A percentile compares a stretch with the other conserved stretches of the same genome.
Conservation (phyloP, 2,329 filamentous ascomycete species). For the Mycogone perniciosa region DNA sequence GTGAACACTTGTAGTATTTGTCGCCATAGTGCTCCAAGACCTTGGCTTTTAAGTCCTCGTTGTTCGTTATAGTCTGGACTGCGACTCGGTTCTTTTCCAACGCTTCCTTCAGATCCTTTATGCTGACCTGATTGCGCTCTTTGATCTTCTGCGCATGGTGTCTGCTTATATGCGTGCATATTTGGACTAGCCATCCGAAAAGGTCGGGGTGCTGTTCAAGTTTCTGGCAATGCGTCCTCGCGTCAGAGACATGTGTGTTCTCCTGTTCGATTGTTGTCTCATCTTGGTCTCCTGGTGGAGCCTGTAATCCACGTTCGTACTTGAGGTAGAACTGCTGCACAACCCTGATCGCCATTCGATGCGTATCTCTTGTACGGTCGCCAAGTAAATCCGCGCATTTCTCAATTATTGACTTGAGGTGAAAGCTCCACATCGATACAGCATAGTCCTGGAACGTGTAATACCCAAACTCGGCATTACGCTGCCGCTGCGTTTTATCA, state of each 20-base stretch:
- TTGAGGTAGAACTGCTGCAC: background rate
- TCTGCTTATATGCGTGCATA: background rate
- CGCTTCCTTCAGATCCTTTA: background rate
- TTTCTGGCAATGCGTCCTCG: background rate
- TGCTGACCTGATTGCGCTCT: background rate
- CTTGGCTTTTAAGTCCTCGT: background rate
- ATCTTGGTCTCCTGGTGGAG: background rate
- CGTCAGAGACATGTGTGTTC: background rate
- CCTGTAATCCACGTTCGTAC: background rate
- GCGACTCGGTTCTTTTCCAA: background rate
- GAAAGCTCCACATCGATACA: background rate
- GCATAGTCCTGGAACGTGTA: background rate
- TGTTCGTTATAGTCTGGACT: background rate
- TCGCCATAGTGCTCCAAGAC: background rate
- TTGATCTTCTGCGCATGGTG: background rate
- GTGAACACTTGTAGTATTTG: background rate
- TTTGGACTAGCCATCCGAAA: background rate
- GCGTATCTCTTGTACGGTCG: background rate
- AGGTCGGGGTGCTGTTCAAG: background rate
- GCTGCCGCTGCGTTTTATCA: background rate
- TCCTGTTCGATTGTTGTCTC: background rate
- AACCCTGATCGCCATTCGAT: background rate
- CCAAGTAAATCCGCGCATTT: background rate
- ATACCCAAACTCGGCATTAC: too few relatives aligned
- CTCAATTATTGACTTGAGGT: background rate